These are phyloP conservation scores for Trichoderma parareesei DNA, from an alignment of 495 filamentous ascomycete species.

Conservation along the genomic window DNA sequence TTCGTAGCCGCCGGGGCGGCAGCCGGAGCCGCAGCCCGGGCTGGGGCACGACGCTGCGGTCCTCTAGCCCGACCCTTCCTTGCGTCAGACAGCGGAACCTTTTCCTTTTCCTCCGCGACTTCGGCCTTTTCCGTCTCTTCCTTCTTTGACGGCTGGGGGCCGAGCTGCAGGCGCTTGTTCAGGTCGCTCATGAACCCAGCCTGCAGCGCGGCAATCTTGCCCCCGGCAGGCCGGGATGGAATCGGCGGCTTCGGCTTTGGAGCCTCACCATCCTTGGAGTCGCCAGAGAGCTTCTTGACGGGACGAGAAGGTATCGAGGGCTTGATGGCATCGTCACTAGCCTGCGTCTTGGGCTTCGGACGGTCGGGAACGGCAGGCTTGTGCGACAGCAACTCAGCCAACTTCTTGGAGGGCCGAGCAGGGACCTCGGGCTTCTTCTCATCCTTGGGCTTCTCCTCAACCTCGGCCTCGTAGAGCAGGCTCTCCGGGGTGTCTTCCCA, in stretches of 20 bases:
- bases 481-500: constrained; percentile 95
- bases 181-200: constrained; percentile 85
- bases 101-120: constrained; percentile 54
- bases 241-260: constrained; percentile 66
- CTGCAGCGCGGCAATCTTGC: constrained; percentile 85
- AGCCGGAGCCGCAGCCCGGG: constrained; percentile 38
- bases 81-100: constrained; percentile 72
- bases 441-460: constrained; percentile 29
- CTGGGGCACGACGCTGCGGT: constrained; percentile 63
- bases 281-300: constrained; percentile 38
- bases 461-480: constrained; percentile 55
- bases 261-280: constrained; percentile 34
- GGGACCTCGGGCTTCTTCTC: constrained; percentile 26
- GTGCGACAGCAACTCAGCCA: constrained; percentile 16
- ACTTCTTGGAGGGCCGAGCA: constrained; percentile 18
- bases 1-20: constrained; percentile 22
- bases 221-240: constrained; percentile 69
- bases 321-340: constrained; percentile 51
- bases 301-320: constrained; percentile 70
- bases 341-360: constrained; percentile 58
- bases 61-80: constrained; percentile 85
- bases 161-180: constrained; percentile 74
- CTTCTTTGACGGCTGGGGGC: constrained; percentile 66
- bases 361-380: constrained; percentile 45
- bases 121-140: constrained; percentile 52